These are phyloP conservation scores for Dendrobium catenatum DNA, from an alignment of 106 monocot genomes.

Conservation along the genomic window DNA sequence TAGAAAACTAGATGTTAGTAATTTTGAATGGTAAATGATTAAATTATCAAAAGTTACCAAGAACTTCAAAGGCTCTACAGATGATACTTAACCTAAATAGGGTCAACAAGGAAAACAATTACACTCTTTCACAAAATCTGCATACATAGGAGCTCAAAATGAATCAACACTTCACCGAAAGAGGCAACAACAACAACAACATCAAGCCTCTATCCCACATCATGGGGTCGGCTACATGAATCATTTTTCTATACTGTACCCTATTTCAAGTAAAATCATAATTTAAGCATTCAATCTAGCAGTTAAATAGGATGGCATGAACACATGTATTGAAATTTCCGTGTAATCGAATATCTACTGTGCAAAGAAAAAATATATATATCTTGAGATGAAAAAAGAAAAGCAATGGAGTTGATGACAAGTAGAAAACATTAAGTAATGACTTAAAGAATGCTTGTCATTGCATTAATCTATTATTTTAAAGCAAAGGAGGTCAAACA, in stretches of 20 bases:
- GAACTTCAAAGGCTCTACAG: neutral
- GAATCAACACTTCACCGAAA: neutral
- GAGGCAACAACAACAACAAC: neutral
- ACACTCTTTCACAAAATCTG: neutral
- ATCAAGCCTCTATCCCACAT: no score
- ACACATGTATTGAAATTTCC: neutral
- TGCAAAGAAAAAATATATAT: neutral
- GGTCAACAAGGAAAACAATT: neutral
- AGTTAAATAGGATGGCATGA: neutral
- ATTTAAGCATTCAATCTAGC: neutral
- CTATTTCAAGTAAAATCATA: no score
- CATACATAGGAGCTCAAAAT: neutral
- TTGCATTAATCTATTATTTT: neutral
- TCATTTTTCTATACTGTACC: no score
- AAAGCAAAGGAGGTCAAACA: neutral
- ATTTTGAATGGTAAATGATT: slow-evolving; percentile 5
- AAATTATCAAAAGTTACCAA: neutral
- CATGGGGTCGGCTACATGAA: no score
- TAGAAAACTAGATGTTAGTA: slow-evolving; percentile 7
- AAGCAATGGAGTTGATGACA: neutral
- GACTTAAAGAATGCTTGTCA: slow-evolving; percentile 1
- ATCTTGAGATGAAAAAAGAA: neutral
- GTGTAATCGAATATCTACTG: neutral
- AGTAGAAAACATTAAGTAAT: neutral
- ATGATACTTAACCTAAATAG: neutral